Evolutionary conservation across 768 basidiomycete genomes (phyloP), one percentile per base, ranked within the genome.

Genomic region (Megacollybia marginata): DNA sequence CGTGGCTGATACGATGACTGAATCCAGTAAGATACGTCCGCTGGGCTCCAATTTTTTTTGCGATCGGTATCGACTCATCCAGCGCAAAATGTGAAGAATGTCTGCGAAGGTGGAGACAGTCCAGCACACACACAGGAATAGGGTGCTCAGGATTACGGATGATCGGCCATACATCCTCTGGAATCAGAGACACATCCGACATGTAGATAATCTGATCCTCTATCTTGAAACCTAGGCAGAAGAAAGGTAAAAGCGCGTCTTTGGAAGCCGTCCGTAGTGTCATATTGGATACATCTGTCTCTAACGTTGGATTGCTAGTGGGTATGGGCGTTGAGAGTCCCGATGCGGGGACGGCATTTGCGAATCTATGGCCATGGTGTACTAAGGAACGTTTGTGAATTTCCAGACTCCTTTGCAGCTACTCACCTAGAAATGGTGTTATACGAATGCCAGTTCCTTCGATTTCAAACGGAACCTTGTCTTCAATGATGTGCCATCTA

Each of bases 21-120:
- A 88, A 85, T 9, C 91, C 90, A 9, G 75, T 76, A 49, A 90
- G 62, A 60, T 92, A 92, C 13, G 80, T 89, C 55, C 78, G 71
- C 35, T 54, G 55, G 5, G 88, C 82, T 16, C 74, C 69, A 48
- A 92, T 66, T 52, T 74, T 69, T 53, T 81, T 66, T 23, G 83
- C 76, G 2, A 75, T 64, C 9, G 62, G 64, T 3, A 89, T 66
- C 1, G 90, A 74, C 53, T 85, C 75, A 31, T 67, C 69, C n/a
- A 92, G 58, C 4, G 88, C 88, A 58, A 88, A 78, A 63, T 95
- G 92, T 8, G 89, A 92, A n/a, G 72, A 78, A 61, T 91, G 88
- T 2, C 73, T 61, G 7, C 63, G 59, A 2, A 89, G 71, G 47
- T 80, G 74, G 33, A 95, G 69, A 55, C 88, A 88, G 63, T 95